phyloP scores from a whole-genome alignment of 768 basidiomycete genomes.

The Leccinum boreale region DNA sequence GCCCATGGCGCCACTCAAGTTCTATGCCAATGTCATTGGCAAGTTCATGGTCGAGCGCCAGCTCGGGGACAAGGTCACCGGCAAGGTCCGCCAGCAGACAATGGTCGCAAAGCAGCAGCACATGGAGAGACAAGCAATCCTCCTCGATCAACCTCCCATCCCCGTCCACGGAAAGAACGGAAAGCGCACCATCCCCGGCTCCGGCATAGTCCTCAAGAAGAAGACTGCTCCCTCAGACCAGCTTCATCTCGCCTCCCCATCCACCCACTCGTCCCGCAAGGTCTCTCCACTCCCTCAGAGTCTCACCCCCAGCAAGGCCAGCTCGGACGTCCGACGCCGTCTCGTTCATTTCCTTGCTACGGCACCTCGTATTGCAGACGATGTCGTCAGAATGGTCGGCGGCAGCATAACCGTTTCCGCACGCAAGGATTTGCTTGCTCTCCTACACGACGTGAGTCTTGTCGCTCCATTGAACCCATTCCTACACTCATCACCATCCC shows the following conservation, averaged over 20 bases:
- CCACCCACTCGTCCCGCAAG: conserved; percentile 29
- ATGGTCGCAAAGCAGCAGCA: conserved; percentile 47
- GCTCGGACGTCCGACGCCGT: conserved; percentile 32
- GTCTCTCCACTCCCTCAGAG: conserved; percentile 27
- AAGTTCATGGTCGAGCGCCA: conserved; percentile 67
- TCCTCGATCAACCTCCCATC: conserved; percentile 38
- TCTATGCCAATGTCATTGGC: conserved; percentile 71
- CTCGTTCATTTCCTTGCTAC: conserved; percentile 51
- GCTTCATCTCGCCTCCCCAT: conserved; percentile 29
- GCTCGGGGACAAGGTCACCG: conserved; percentile 43
- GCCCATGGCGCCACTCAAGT: conserved; percentile 63
- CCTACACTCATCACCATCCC: neutral
- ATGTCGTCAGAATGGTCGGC: conserved; percentile 43
- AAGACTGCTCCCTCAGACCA: conserved; percentile 28
- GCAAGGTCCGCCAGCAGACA: conserved; percentile 44
- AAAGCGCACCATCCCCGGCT: conserved; percentile 38
- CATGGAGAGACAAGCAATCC: conserved; percentile 45
- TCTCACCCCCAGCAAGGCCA: conserved; percentile 16
- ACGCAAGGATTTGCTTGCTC: conserved; percentile 42
- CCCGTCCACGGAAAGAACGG: conserved; percentile 36
- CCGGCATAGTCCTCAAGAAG: conserved; percentile 27
- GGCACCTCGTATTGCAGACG: conserved; percentile 42
- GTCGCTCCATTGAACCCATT: neutral
- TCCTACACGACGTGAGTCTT: conserved; percentile 50
- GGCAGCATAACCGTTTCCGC: conserved; percentile 36